Conservation (phyloP, 306 rosid species). For the Quercus aquifolioides region DNA sequence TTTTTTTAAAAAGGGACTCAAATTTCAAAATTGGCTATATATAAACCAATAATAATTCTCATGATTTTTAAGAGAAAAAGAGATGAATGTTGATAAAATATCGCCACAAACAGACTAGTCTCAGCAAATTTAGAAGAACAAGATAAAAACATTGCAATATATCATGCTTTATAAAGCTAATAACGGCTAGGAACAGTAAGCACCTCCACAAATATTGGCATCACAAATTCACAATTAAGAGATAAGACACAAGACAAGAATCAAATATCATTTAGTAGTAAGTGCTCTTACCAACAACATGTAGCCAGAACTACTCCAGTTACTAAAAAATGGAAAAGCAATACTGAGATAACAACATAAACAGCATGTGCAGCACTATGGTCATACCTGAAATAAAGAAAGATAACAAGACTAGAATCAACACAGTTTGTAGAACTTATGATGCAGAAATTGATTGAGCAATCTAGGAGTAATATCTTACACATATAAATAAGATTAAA, state of each 20-base stretch:
- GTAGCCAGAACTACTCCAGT: slow-evolving; percentile 84
- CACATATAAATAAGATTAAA: neutral
- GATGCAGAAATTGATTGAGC: neutral
- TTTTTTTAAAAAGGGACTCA: neutral
- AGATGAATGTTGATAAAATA: neutral
- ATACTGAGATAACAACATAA: slow-evolving; percentile 80
- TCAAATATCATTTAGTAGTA: slow-evolving; percentile 7
- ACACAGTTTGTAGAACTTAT: neutral
- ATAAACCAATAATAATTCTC: neutral
- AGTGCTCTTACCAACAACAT: slow-evolving; percentile 74
- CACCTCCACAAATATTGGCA: neutral
- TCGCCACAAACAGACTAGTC: neutral
- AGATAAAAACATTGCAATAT: neutral
- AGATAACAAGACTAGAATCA: slow-evolving; percentile 12
- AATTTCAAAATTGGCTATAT: neutral
- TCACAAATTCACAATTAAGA: neutral
- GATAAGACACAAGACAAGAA: neutral
- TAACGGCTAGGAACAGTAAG: neutral
- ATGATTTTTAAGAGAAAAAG: neutral
- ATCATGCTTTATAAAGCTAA: neutral
- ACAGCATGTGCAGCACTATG: slow-evolving; percentile 86
- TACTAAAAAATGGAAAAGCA: slow-evolving; percentile 79
- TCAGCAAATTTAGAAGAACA: neutral
- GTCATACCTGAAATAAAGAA: slow-evolving; percentile 74
- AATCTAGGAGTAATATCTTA: neutral